A percentile compares a stretch with the other conserved stretches of the same genome.
Evolutionary conservation across 768 basidiomycete species (phyloP).

Genomic region (Lactarius psammicola): DNA sequence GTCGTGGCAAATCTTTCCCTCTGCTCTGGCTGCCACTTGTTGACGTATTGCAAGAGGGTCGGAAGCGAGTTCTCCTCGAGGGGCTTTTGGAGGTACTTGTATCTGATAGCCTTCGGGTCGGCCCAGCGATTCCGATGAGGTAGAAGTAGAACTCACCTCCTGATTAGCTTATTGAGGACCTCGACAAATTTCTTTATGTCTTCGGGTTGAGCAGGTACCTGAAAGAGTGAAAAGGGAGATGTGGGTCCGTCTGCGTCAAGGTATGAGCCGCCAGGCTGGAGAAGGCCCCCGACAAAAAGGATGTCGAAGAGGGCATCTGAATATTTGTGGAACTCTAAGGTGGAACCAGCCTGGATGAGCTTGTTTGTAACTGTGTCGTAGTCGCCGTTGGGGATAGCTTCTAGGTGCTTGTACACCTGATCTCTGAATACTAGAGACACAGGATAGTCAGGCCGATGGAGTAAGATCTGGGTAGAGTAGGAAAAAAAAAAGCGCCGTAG

Average conservation of each 20-base stretch:
- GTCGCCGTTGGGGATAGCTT: slow-evolving; percentile 74
- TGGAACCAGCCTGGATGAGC: slow-evolving; percentile 87
- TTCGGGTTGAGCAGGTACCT: slow-evolving; percentile 72
- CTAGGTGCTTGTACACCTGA: slow-evolving; percentile 87
- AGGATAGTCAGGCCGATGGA: slow-evolving; percentile 17
- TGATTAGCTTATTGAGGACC: slow-evolving; percentile 92
- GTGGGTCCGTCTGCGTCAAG: slow-evolving; percentile 82
- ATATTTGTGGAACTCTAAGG: slow-evolving; percentile 96
- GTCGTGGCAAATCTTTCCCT: slow-evolving; percentile 83
- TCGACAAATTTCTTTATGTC: slow-evolving; percentile 94
- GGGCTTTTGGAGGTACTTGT: slow-evolving; percentile 98
- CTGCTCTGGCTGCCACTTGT: slow-evolving; percentile 76
- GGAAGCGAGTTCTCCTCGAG: slow-evolving; percentile 85
- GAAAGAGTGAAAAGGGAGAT: slow-evolving; percentile 87
- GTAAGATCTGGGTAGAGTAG: background rate
- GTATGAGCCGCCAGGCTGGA: slow-evolving; percentile 93
- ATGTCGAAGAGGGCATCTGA: slow-evolving; percentile 95
- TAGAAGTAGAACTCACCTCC: slow-evolving; percentile 57
- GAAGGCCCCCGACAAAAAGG: slow-evolving; percentile 90
- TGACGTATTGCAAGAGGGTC: slow-evolving; percentile 81
- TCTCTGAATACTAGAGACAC: slow-evolving; percentile 76
- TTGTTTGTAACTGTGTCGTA: slow-evolving; percentile 81
- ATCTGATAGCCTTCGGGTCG: slow-evolving; percentile 49
- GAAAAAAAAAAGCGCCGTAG: background rate
- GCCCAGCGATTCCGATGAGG: slow-evolving; percentile 6